Conservation (phyloP, 495 filamentous ascomycete species). For the Lophiotrema nucula region DNA sequence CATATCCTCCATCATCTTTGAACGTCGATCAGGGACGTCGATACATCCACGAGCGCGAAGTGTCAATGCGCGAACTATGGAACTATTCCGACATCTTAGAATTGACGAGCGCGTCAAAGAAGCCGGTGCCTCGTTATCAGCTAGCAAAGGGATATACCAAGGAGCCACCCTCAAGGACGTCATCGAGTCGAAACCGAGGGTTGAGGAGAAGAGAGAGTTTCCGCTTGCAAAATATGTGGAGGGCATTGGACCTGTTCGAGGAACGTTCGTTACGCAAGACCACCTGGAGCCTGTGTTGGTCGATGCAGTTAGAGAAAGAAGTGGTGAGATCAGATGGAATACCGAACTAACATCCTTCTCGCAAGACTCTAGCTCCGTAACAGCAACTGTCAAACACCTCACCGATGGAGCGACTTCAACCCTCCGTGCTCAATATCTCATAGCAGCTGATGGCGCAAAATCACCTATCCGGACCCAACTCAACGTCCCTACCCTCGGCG, state of each 20-base stretch:
- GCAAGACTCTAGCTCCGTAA: background rate
- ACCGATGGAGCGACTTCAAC: background rate
- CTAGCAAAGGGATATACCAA: conserved; percentile 38
- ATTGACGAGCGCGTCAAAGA: conserved; percentile 40
- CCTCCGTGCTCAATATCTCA: background rate
- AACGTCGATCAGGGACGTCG: no score
- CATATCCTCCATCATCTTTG: no score
- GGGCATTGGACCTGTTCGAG: background rate
- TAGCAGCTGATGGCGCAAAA: background rate
- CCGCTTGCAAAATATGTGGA: background rate
- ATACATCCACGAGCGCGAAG: conserved; percentile 43
- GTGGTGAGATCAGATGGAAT: no score
- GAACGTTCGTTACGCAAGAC: background rate
- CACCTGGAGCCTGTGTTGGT: background rate
- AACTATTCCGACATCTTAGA: conserved; percentile 45
- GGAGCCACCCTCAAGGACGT: conserved; percentile 36
- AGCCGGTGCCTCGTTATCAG: conserved; percentile 38
- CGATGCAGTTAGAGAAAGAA: no score
- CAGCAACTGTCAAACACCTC: background rate
- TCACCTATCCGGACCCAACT: background rate
- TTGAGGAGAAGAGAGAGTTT: conserved; percentile 1
- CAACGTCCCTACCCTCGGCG: conserved; percentile 28
- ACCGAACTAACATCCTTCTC: no score
- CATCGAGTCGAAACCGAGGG: conserved; percentile 36
- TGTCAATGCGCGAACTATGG: conserved; percentile 48